phyloP scores from a whole-genome alignment of 345 rosid genomes.

The Conringia planisiliqua region DNA sequence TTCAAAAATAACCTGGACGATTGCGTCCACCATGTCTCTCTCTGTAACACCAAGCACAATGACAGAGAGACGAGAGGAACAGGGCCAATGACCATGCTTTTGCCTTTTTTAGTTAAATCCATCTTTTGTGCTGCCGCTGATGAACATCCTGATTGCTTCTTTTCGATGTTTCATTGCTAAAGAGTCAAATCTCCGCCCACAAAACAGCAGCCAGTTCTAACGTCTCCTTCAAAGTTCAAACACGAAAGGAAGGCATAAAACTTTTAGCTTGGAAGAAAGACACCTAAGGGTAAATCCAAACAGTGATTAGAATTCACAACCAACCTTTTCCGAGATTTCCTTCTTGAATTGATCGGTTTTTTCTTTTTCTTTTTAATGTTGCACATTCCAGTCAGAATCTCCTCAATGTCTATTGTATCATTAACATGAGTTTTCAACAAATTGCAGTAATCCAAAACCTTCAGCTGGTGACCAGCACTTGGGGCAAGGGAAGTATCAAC shows the following conservation, averaged over 20 bases:
- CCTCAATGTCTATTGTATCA: constrained; percentile 18
- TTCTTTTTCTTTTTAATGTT: not conserved
- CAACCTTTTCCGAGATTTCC: constrained; percentile 25
- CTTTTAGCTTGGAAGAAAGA: not conserved
- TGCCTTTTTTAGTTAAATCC: not conserved
- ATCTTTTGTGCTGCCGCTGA: not conserved
- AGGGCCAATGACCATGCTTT: not conserved
- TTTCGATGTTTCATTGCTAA: not conserved
- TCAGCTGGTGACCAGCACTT: constrained; percentile 3
- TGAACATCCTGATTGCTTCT: constrained; percentile 4
- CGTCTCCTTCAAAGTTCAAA: constrained; percentile 26
- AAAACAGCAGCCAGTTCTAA: not conserved
- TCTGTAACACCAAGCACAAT: not conserved
- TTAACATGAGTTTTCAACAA: constrained; percentile 10
- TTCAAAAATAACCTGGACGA: not conserved
- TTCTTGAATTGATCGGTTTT: not conserved
- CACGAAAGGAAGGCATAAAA: not conserved
- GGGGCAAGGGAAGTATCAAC: constrained; percentile 22
- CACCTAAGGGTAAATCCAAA: not conserved
- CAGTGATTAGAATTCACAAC: not conserved
- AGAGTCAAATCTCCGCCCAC: not conserved
- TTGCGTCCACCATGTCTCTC: not conserved
- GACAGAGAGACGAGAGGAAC: not conserved
- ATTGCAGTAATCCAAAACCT: constrained; percentile 12
- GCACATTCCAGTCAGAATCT: constrained; percentile 16